Percentiles rank a stretch among this genome's conserved stretches.
Evolutionary conservation across 495 filamentous ascomycete genomes (phyloP).

Genomic region (Schizothecium vesticola): DNA sequence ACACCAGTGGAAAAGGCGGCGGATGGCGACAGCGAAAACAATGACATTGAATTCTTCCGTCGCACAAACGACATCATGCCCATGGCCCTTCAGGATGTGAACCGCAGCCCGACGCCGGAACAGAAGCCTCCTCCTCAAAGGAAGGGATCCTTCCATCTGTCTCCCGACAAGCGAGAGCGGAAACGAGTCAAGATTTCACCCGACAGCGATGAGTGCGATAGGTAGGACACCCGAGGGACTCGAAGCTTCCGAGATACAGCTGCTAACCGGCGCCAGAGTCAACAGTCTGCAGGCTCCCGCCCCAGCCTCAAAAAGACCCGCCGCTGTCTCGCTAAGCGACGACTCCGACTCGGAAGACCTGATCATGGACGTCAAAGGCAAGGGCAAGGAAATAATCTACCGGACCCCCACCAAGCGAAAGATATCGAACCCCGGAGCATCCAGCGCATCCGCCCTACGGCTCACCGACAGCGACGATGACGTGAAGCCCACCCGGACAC

Average conservation of each 20-base stretch:
- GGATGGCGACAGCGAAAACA: constrained; percentile 24
- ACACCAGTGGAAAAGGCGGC: constrained; percentile 14
- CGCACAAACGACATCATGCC: constrained; percentile 59
- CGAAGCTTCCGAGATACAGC: too few relatives aligned
- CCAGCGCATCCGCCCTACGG: neutral
- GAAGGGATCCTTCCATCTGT: constrained; percentile 16
- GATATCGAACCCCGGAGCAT: neutral
- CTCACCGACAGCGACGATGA: constrained; percentile 2
- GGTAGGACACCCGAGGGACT: neutral
- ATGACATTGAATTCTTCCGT: constrained; percentile 58
- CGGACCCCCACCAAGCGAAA: neutral
- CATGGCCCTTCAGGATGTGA: constrained; percentile 53
- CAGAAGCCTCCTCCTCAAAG: constrained; percentile 11
- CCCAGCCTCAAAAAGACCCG: neutral
- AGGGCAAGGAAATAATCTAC: constrained; percentile 24
- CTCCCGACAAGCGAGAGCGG: constrained; percentile 8
- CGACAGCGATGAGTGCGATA: neutral
- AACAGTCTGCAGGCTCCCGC: neutral
- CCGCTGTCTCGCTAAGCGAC: neutral
- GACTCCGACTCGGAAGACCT: constrained; percentile 18
- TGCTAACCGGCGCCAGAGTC: neutral
- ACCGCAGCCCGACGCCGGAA: constrained; percentile 30
- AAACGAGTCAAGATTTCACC: constrained; percentile 17
- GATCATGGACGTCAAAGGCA: constrained; percentile 29
- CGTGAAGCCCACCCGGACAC: neutral